Percentiles rank a stretch among this genome's conserved stretches.
These are phyloP conservation scores for Moricandia arvensis DNA, from an alignment of 345 rosid species.

Conservation along the genomic window DNA sequence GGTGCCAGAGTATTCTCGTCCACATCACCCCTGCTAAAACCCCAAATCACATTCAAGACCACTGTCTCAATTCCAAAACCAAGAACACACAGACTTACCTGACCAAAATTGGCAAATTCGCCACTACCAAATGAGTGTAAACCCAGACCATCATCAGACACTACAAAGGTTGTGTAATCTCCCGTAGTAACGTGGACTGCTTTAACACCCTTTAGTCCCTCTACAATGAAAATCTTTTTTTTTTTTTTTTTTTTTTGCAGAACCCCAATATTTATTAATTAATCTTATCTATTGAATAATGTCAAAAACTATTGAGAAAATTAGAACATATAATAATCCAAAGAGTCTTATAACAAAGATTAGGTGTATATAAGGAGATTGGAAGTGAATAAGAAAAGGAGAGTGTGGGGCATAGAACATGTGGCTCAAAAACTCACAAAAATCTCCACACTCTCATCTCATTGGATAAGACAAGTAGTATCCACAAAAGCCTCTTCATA, in stretches of 20 bases:
- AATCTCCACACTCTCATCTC: slow-evolving; percentile 38
- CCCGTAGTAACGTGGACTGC: too few relatives aligned
- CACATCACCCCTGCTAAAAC: slow-evolving; percentile 56
- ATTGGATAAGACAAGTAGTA: slow-evolving; percentile 67
- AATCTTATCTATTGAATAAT: too few relatives aligned
- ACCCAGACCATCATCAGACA: slow-evolving; percentile 93
- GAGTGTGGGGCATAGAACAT: slow-evolving; percentile 11
- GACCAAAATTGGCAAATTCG: slow-evolving; percentile 80
- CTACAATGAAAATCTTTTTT: too few relatives aligned
- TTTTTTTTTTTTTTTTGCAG: too few relatives aligned
- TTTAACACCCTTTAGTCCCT: slow-evolving; percentile 63
- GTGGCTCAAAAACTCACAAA: slow-evolving; percentile 27
- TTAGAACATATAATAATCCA: neutral
- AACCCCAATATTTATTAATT: too few relatives aligned
- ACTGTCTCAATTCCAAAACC: neutral
- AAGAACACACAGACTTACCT: slow-evolving; percentile 46
- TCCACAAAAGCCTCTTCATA: slow-evolving; percentile 43
- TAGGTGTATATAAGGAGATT: neutral
- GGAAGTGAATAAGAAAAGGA: slow-evolving; percentile 32
- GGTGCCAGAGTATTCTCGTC: slow-evolving; percentile 72
- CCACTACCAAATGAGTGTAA: slow-evolving; percentile 92
- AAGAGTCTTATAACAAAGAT: neutral
- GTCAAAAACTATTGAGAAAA: too few relatives aligned
- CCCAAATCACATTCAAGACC: neutral
- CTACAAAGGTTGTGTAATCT: too few relatives aligned